Evolutionary conservation across 805 yeast genomes (phyloP).

Genomic region (Starmerella davenportii): DNA sequence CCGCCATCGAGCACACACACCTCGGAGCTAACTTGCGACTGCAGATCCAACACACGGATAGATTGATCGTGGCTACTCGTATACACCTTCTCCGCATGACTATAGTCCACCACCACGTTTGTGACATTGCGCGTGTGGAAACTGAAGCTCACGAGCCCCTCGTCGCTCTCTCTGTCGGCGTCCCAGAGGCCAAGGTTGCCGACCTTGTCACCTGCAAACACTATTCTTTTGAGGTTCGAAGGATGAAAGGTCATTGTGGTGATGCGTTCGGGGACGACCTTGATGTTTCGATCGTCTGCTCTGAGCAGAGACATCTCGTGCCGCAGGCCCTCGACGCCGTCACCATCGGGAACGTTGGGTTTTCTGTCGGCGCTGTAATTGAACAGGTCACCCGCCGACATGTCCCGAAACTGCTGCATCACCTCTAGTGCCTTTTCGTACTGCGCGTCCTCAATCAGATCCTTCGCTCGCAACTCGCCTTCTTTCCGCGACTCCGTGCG

Average conservation of each 20-base stretch:
- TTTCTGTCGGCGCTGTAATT: conserved; percentile 25
- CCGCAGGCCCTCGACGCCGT: conserved; percentile 29
- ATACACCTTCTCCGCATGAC: conserved; percentile 36
- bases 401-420: conserved; percentile 18
- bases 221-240: conserved; percentile 36
- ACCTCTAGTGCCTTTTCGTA: conserved; percentile 24
- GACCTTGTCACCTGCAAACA: conserved; percentile 75
- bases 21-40: conserved; percentile 41
- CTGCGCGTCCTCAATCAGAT: conserved; percentile 22
- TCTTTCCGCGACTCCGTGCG: conserved; percentile 30
- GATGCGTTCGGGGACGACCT: conserved; percentile 48
- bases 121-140: conserved; percentile 65
- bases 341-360: neutral
- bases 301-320: conserved; percentile 34
- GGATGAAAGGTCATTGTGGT: conserved; percentile 69
- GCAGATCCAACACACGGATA: conserved; percentile 51
- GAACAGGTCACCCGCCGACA: conserved; percentile 22
- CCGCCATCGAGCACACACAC: conserved; percentile 38
- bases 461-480: conserved; percentile 21
- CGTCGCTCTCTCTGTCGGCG: conserved; percentile 29
- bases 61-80: conserved; percentile 82
- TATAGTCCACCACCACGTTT: conserved; percentile 36
- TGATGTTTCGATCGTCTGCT: conserved; percentile 52
- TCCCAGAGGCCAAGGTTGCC: conserved; percentile 87
- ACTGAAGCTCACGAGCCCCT: conserved; percentile 40